A percentile compares a stretch with the other conserved stretches of the same genome.
phyloP scores from a whole-genome alignment of 352 stramenopile species.

The Globisporangium middletonii region DNA sequence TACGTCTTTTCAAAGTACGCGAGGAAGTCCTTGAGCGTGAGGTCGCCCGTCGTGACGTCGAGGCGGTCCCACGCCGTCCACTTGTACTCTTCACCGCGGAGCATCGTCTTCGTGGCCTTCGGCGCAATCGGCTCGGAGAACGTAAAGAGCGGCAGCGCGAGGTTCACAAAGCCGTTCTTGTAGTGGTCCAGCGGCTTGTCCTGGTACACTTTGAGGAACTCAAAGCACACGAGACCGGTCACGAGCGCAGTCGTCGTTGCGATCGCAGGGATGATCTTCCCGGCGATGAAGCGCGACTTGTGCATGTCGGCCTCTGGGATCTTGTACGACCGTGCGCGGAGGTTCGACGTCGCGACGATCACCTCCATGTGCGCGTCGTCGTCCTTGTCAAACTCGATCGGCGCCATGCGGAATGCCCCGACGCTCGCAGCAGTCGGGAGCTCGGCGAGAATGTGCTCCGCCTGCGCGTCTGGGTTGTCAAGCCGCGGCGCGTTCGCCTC shows the following conservation, averaged over 20 bases:
- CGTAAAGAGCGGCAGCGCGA: slow-evolving; percentile 97
- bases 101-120: slow-evolving; percentile 88
- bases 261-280: slow-evolving; percentile 99
- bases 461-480: slow-evolving; percentile 74
- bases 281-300: slow-evolving; percentile 98
- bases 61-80: slow-evolving; percentile 98
- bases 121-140: slow-evolving; percentile 95
- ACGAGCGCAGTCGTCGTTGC: slow-evolving; percentile 99
- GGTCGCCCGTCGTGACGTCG: slow-evolving; percentile 92
- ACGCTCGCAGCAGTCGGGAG: slow-evolving; percentile 83
- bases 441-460: slow-evolving; percentile 65
- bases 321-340: slow-evolving; percentile 96
- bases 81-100: slow-evolving; percentile 94
- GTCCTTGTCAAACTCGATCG: slow-evolving; percentile 99
- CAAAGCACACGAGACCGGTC: slow-evolving; percentile 97
- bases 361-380: slow-evolving; percentile 98
- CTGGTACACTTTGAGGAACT: slow-evolving; percentile 96
- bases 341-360: slow-evolving; percentile 95
- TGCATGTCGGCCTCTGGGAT: slow-evolving; percentile 98
- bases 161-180: slow-evolving; percentile 98
- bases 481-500: slow-evolving; percentile 22
- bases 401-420: slow-evolving; percentile 86
- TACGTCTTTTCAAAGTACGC: slow-evolving; percentile 94
- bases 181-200: slow-evolving; percentile 91
- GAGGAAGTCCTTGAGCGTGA: slow-evolving; percentile 96